Evolutionary conservation across 345 rosid species (phyloP), one percentile per base, ranked within the genome.

Genomic region (Sonneratia caseolaris): DNA sequence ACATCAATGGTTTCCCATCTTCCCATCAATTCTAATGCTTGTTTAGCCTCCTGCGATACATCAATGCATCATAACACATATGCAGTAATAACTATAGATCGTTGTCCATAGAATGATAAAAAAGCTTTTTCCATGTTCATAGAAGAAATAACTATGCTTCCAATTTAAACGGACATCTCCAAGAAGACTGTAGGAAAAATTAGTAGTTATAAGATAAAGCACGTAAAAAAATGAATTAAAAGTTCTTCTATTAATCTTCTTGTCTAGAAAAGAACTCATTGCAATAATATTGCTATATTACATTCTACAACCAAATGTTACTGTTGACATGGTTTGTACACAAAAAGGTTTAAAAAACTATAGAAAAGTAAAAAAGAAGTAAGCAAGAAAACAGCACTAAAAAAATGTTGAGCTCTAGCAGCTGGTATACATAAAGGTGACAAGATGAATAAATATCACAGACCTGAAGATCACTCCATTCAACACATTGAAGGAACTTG

Each of bases 401-500:
- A 21, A 71, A 45, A 40, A 48, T 35, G 61, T 6, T 18, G 61
- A 24, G 18, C 8, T 69, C 37, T 22, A 65, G 69, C 32, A 35
- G 42, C 51, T n/a, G 43, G 43, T 37, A 40, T 42, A 65, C 61
- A 36, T 42, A 37, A 73, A 12, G 38, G 49, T 49, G 66, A 38
- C 12, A 55, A 74, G 43, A 66, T 70, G 48, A 40, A 42, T 49
- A 69, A 71, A 71, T 55, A 75, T 56, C 74, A 70, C 83, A 65
- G 66, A 92, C 99, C 93, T 92, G 97, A 79, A 92, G 83, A 80
- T 95, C 99, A 84, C 97, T 90, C 97, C 97, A 92, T 75, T 95
- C 99, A 78, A 95, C 97, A 80, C 96, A 88, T 40, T 92, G 89
- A 27, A 92, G 91, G 82, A 92, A 90, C 85, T 95, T 95, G 74